phyloP scores from a whole-genome alignment of 257 asterid genomes.

The Echium plantagineum region DNA sequence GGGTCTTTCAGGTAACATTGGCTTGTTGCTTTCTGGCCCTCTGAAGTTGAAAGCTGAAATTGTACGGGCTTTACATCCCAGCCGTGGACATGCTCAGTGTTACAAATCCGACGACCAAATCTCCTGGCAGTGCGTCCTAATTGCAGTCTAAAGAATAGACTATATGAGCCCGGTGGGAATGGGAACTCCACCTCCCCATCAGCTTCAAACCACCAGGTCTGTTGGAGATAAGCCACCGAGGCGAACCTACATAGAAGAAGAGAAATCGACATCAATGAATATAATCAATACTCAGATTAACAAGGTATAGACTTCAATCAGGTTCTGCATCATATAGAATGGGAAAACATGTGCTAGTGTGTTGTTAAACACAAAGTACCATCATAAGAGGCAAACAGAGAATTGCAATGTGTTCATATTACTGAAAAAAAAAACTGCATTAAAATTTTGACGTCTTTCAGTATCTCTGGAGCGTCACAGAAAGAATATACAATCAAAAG shows the following conservation, averaged over 20 bases:
- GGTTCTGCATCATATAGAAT: not conserved
- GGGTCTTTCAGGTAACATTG: conserved; percentile 67
- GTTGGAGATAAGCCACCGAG: conserved; percentile 87
- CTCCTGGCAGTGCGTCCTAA: conserved; percentile 51
- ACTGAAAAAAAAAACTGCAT: not conserved
- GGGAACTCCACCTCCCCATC: conserved; percentile 87
- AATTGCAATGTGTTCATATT: not conserved
- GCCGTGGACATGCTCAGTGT: conserved; percentile 72
- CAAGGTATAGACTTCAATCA: not conserved
- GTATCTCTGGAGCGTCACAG: not conserved
- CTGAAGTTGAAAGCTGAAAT: conserved; percentile 66
- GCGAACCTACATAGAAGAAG: conserved; percentile 33
- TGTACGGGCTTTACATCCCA: conserved; percentile 80
- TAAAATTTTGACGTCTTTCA: no score
- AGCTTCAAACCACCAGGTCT: conserved; percentile 93
- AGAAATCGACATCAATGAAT: not conserved
- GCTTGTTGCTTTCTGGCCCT: conserved; percentile 64
- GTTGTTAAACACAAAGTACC: not conserved
- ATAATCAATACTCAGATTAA: not conserved
- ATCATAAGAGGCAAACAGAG: not conserved
- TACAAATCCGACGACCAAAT: conserved; percentile 58
- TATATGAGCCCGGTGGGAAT: conserved; percentile 65
- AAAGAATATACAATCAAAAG: not conserved
- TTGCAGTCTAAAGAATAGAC: conserved; percentile 69
- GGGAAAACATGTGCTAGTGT: not conserved